These are phyloP conservation scores for Chrysanthemum lavandulifolium DNA, from an alignment of 129 eudicot species.

Conservation along the genomic window DNA sequence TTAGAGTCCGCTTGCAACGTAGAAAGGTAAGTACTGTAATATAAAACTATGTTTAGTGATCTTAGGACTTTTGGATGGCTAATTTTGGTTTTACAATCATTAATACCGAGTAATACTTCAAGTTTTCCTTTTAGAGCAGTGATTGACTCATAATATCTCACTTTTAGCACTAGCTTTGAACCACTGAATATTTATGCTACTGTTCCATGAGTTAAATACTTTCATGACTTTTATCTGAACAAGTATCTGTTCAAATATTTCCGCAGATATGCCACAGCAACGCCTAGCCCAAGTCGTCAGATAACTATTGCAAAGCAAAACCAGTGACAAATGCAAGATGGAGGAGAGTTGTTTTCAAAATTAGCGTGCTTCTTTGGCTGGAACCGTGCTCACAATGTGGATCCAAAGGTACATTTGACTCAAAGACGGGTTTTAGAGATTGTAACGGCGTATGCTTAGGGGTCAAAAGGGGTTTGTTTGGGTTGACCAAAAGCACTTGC, in stretches of 20 bases:
- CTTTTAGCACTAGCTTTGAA: no score
- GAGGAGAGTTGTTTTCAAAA: conserved; percentile 93
- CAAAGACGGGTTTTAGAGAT: not conserved
- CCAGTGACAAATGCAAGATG: conserved; percentile 67
- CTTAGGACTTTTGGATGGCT: no score
- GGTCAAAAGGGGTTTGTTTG: no score
- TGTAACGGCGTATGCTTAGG: not conserved
- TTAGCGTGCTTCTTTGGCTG: conserved; percentile 87
- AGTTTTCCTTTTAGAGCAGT: no score
- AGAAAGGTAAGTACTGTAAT: no score
- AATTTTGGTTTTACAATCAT: no score
- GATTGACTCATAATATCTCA: no score
- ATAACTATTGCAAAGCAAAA: conserved; percentile 46
- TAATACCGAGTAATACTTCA: no score
- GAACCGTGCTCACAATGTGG: conserved; percentile 64
- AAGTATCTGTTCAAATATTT: conserved; percentile 4
- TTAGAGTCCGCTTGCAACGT: no score
- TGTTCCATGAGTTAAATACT: not conserved
- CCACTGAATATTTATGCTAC: no score
- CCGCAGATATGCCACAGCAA: conserved; percentile 63
- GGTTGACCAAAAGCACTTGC: no score
- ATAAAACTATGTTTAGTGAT: no score
- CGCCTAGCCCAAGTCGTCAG: conserved; percentile 55
- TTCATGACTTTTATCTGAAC: conserved; percentile 8
- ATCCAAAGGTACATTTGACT: conserved; percentile 67